These are phyloP conservation scores for Astrothelium subdiscretum DNA, from an alignment of 495 filamentous ascomycete species.

Conservation along the genomic window DNA sequence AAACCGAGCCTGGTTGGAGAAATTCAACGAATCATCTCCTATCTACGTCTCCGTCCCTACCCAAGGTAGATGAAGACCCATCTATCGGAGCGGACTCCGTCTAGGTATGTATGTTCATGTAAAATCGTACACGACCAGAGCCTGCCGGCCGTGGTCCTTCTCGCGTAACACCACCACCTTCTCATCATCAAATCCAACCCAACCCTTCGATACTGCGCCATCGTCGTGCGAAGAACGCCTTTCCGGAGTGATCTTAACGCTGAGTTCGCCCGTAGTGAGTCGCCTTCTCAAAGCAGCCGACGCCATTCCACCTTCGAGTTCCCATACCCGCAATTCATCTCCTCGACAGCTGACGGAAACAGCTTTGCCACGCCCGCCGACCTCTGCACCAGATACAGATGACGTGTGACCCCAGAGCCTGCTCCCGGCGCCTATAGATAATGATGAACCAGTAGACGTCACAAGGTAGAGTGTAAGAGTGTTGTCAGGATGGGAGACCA, in stretches of 20 bases:
- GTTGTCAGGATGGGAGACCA: slow-evolving; percentile 83
- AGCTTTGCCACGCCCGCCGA: slow-evolving; percentile 78
- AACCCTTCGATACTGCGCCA: slow-evolving; percentile 37
- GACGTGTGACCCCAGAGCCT: slow-evolving; percentile 92
- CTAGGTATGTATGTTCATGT: slow-evolving; percentile 38
- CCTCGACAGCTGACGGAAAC: slow-evolving; percentile 75
- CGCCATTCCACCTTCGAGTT: slow-evolving; percentile 64
- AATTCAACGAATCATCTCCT: background rate
- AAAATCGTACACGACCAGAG: slow-evolving; percentile 87
- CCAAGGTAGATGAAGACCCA: background rate
- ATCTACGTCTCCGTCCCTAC: background rate
- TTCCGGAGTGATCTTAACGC: slow-evolving; percentile 43
- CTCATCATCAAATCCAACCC: slow-evolving; percentile 89
- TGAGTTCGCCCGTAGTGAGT: slow-evolving; percentile 34
- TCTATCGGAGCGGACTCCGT: no score
- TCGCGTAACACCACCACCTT: slow-evolving; percentile 79
- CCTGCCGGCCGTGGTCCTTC: slow-evolving; percentile 50
- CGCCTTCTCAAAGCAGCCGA: slow-evolving; percentile 32
- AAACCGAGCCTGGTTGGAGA: no score
- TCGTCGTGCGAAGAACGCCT: slow-evolving; percentile 13
- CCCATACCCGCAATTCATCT: slow-evolving; percentile 87
- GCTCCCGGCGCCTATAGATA: slow-evolving; percentile 63
- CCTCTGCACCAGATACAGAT: slow-evolving; percentile 72
- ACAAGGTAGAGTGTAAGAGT: slow-evolving; percentile 81
- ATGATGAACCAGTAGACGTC: slow-evolving; percentile 52